Base-by-base conservation (phyloP, 805 yeast genomes). In the Citeromyces matritensis region DNA sequence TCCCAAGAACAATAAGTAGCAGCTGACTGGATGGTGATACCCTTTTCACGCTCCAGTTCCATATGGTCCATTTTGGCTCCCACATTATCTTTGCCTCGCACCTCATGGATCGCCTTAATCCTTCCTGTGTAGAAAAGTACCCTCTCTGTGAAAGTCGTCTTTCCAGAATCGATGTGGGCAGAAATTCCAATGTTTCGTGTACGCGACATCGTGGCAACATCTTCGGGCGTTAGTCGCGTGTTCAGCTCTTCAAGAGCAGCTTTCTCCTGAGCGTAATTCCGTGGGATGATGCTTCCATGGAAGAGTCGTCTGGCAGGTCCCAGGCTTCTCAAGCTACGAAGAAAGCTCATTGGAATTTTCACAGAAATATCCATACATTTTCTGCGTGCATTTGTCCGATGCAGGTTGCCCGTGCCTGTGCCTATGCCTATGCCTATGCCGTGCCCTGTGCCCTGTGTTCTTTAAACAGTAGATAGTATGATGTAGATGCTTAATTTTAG, bases 51-150 rank as follows among this genome's bases (percentile, higher is more conserved):
- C 59, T 91, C 98, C 42, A 91, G 66, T 45, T 91, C 98, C 98
- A 91, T 91, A 38, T 86, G 88, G 57, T 91, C 98, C 99, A 91
- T 91, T 60, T 86, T 91, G 35, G 99, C 99, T 38, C 99, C 99
- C 36, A 91, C 97, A 42, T 85, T 77, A 53, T 91, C 98, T 47
- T 91, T 73, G 30, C 98, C 98, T 53, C 98, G 69, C 29, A 82
- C 96, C 57, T 86, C 97, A 49, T 86, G 97, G 47, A 86, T 88
- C 19, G 94, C 94, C 50, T 86, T 83, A 55, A 91, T 91, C 51
- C 98, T 72, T 37, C 98, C 98, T 3, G 98, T 91, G 53, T 91
- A 91, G 58, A 71, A 91, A 44, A 91, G 59, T 23, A 91, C 98
- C 53, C 98, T 80, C 58, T 91, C 98, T 10, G 97, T 91, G 57